Conservation (phyloP, 2,329 filamentous ascomycete species). For the Ascochyta pisi region DNA sequence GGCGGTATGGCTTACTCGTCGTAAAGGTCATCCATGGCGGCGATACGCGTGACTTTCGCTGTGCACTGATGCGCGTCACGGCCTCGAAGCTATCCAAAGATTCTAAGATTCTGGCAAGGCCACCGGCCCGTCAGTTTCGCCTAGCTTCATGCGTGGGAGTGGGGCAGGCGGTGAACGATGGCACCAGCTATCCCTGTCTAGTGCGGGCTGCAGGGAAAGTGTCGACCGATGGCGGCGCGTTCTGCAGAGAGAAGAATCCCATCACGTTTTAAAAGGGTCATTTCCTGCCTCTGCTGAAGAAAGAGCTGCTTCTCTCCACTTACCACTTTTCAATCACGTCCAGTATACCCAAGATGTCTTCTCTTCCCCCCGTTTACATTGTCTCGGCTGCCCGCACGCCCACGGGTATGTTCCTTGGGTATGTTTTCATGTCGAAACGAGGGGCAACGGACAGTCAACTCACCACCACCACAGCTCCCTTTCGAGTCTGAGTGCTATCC, state of each 20-base stretch:
- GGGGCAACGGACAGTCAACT: constrained; percentile 27
- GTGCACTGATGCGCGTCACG: constrained; percentile 25
- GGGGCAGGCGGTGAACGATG: constrained; percentile 34
- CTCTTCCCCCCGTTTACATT: constrained; percentile 90
- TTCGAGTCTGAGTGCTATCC: constrained; percentile 81
- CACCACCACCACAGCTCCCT: constrained; percentile 70
- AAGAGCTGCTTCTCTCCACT: constrained; percentile 8
- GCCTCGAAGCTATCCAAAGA: constrained; percentile 40
- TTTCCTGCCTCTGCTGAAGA: constrained; percentile 18
- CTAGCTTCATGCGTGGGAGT: constrained; percentile 1
- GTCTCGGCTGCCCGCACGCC: constrained; percentile 91
- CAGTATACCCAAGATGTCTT: constrained; percentile 68
- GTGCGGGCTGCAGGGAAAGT: constrained; percentile 25
- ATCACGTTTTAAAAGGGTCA: constrained; percentile 29
- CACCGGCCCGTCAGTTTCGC: constrained; percentile 21
- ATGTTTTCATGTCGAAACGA: constrained; percentile 44
- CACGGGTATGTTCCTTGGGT: constrained; percentile 94
- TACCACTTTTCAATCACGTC: constrained; percentile 10
- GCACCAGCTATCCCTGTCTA: constrained; percentile 7
- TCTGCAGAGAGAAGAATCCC: constrained; percentile 16
- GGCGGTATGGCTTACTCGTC: constrained; percentile 72
- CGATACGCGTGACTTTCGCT: constrained; percentile 19
- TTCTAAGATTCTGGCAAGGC: constrained; percentile 23
- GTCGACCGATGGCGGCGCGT: constrained; percentile 17
- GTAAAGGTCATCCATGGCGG: constrained; percentile 90